Base-by-base conservation (phyloP, 2,329 filamentous ascomycete genomes). In the Penicillium hordei region DNA sequence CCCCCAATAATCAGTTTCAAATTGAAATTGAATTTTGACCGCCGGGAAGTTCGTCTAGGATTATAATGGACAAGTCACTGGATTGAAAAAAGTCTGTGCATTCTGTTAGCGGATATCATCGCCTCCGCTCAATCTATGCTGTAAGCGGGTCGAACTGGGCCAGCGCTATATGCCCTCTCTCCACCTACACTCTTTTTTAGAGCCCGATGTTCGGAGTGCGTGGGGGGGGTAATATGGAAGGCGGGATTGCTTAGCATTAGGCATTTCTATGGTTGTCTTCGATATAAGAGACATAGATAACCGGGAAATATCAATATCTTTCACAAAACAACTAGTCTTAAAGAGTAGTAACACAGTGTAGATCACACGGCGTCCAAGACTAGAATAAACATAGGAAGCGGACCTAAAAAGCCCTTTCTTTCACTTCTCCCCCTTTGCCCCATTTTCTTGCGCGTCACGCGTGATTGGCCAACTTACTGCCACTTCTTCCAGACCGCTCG, bases 391-490 rank as follows among this genome's bases (percentile, higher is more conserved):
- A 53, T 53, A 48, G 46, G 17, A 23, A 29, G 17, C 13, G 17
- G 31, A 44, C n/a, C 9, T 31, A 21, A 36, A 42, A 29, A 27
- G 19, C 8, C 33, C 7, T 38, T 56, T 46, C 59, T 53, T 59
- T 51, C 31, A 44, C 21, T 31, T 29, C 6, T n/a, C 31, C 57
- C 61, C 60, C 55, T 56, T 63, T 59, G 36, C 59, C 55, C 52
- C 57, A 38, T 57, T 59, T 42, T 57, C 25, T 48, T 53, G 54
- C 48, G 54, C 36, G 39, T 38, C 31, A 52, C 50, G 57, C 54
- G 31, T 65, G 63, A 65, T 65, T 65, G 63, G 63, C 48, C 57
- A 48, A 13, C 33, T 45, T 66, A 59, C 57, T 65, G 60, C 62
- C 64, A 27, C 39, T 42, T 38, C 48, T 43, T n/a, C n/a, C 49